Base-by-base conservation (phyloP, 202 grass and related monocot species). In the Tripidium arundinaceum region DNA sequence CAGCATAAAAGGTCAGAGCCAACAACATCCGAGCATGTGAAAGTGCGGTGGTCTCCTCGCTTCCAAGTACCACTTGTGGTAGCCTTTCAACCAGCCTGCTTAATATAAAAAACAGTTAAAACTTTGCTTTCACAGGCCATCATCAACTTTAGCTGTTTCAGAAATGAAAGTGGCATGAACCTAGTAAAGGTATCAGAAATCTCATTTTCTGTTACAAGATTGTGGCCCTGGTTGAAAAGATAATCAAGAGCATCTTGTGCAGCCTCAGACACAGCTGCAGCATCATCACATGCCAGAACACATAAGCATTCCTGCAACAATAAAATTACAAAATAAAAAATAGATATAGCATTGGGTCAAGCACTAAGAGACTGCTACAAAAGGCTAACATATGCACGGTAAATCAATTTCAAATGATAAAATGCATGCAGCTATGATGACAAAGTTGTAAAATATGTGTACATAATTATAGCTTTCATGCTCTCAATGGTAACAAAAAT, bases 131-230 rank as follows among this genome's bases (percentile, higher is more conserved):
- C 49, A 69, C 26, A 40, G 10, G 33, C 43, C 60, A 81, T 58
- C 12, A 59, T 82, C 80, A 87, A 33, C 43, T 86, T 26, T 65
- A 34, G 33, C 15, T 70, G 67, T 73, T 87, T 69, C 63, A 70
- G 65, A 83, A 47, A 83, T 74, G 49, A 41, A 58, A 80, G 86
- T 62, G 72, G 62, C 36, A 84, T 33, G 24, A 43, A 94, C 95
- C 95, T 98, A 65, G 63, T 94, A 86, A 98, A 93, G 65, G 93
- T 88, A 79, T 93, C 86, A 82, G 92, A 94, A 87, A 89, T 79
- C 24, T 98, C 95, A 77, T 86, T 72, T 86, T 94, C 88, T 47
- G 84, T 91, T 63, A 98, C 58, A 82, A 93, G 80, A 78, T 76
- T 75, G 60, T 86, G 74, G 71, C 77, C 79, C 54, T 84, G 33